phyloP scores from a whole-genome alignment of 1,284 basidiomycete genomes.

The Papiliotrema fonsecae region DNA sequence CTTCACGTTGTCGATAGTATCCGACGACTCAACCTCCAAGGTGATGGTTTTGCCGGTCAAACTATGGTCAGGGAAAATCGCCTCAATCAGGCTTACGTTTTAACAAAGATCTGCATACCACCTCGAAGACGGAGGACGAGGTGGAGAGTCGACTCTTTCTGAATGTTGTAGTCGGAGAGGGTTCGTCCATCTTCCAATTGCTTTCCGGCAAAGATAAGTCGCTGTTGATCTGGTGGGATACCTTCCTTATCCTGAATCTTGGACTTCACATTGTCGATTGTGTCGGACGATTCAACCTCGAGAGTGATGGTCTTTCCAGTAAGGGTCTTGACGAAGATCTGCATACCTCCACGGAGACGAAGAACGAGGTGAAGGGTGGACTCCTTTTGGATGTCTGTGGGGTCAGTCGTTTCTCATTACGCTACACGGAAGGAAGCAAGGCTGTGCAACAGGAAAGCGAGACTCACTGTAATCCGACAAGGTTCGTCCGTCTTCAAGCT shows the following conservation, averaged over 20 bases:
- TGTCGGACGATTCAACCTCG: conserved; percentile 84
- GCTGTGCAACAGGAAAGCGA: conserved; percentile 26
- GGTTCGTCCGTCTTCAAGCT: conserved; percentile 93
- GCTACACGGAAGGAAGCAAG: conserved; percentile 31
- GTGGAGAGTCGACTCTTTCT: conserved; percentile 94
- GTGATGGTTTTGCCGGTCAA: conserved; percentile 58
- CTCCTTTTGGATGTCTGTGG: conserved; percentile 89
- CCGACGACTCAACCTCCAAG: conserved; percentile 56
- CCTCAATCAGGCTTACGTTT: conserved; percentile 74
- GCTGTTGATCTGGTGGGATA: conserved; percentile 80
- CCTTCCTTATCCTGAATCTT: conserved; percentile 97
- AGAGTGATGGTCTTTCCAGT: conserved; percentile 98
- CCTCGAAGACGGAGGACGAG: conserved; percentile 81
- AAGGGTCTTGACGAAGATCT: conserved; percentile 95
- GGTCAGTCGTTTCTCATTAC: conserved; percentile 27
- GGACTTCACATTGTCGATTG: conserved; percentile 96
- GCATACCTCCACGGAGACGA: conserved; percentile 94
- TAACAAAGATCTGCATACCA: conserved; percentile 94
- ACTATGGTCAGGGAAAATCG: too few species aligned
- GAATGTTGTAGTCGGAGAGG: conserved; percentile 90
- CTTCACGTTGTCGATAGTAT: conserved; percentile 62
- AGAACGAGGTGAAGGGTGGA: conserved; percentile 97
- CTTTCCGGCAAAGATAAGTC: conserved; percentile 97
- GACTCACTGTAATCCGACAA: conserved; percentile 75
- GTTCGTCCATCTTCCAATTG: conserved; percentile 93